Evolutionary conservation across 1,139 yeast species (phyloP).

Genomic region (Lodderomyces orthopsilosis): DNA sequence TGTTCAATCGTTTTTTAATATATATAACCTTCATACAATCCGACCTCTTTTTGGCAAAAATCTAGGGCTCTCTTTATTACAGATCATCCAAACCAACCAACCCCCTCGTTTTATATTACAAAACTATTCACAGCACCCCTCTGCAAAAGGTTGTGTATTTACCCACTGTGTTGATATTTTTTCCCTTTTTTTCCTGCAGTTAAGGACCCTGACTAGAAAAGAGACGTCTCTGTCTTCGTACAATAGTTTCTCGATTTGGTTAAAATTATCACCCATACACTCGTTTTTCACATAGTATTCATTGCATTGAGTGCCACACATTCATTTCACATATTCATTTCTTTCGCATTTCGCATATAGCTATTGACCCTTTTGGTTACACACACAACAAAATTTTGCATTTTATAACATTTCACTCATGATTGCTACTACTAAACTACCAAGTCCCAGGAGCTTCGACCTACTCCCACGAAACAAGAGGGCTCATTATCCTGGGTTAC

Average conservation of each 20-base stretch:
- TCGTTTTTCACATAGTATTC: neutral
- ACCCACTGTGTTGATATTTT: neutral
- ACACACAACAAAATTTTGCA: neutral
- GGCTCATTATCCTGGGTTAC: neutral
- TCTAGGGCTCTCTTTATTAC: too few species aligned
- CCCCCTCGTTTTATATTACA: neutral
- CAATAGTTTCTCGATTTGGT: too few species aligned
- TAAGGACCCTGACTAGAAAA: neutral
- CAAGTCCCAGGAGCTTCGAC: constrained; percentile 8
- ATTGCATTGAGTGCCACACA: too few species aligned
- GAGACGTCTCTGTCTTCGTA: too few species aligned
- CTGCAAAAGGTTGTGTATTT: neutral
- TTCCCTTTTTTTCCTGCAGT: neutral
- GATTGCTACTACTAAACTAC: constrained; percentile 9
- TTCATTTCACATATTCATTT: neutral
- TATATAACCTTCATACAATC: neutral
- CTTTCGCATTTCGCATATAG: neutral
- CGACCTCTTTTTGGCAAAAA: neutral
- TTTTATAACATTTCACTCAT: neutral
- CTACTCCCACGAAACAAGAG: constrained; percentile 5
- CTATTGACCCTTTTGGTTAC: neutral
- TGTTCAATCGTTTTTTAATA: neutral
- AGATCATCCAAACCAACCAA: neutral
- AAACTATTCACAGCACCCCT: too few species aligned
- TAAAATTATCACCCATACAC: neutral